A percentile compares a stretch with the other conserved stretches of the same genome.
These are phyloP conservation scores for Vitis hybrid DNA, from an alignment of 177 flowering plant species.

Conservation along the genomic window DNA sequence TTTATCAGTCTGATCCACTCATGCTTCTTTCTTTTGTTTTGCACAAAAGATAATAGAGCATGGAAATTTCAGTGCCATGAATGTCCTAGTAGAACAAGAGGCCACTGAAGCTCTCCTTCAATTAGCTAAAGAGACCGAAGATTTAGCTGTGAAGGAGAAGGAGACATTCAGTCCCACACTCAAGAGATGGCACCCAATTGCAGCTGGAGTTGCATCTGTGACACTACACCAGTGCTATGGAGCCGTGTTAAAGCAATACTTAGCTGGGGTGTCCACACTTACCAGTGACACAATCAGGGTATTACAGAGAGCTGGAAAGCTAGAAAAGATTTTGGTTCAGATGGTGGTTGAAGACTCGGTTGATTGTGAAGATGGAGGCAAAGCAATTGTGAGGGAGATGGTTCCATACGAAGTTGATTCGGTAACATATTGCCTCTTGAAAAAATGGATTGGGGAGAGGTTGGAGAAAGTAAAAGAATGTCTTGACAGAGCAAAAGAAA, in stretches of 20 bases:
- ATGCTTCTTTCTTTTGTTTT: neutral
- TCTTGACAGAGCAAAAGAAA: constrained; percentile 64
- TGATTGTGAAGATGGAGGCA: constrained; percentile 87
- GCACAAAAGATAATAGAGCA: constrained; percentile 47
- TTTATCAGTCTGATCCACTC: no score
- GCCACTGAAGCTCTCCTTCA: constrained; percentile 43
- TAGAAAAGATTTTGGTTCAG: constrained; percentile 76
- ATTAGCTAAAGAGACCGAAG: constrained; percentile 71
- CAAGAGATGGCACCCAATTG: constrained; percentile 73
- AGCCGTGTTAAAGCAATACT: constrained; percentile 58
- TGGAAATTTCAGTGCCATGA: constrained; percentile 21
- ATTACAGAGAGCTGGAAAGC: constrained; percentile 72
- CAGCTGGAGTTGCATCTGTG: constrained; percentile 75
- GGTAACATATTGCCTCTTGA: constrained; percentile 42
- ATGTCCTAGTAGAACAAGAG: constrained; percentile 33
- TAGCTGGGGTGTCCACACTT: constrained; percentile 36
- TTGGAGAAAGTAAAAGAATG: constrained; percentile 43
- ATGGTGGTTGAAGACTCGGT: constrained; percentile 86
- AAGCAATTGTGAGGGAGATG: constrained; percentile 73
- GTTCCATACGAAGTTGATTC: constrained; percentile 88
- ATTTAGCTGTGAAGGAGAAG: constrained; percentile 70
- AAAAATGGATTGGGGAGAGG: constrained; percentile 67
- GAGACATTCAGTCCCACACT: constrained; percentile 67
- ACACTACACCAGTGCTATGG: constrained; percentile 83
- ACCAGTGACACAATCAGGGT: constrained; percentile 52